Conservation (phyloP, 306 rosid species). For the Oemleria cerasiformis region DNA sequence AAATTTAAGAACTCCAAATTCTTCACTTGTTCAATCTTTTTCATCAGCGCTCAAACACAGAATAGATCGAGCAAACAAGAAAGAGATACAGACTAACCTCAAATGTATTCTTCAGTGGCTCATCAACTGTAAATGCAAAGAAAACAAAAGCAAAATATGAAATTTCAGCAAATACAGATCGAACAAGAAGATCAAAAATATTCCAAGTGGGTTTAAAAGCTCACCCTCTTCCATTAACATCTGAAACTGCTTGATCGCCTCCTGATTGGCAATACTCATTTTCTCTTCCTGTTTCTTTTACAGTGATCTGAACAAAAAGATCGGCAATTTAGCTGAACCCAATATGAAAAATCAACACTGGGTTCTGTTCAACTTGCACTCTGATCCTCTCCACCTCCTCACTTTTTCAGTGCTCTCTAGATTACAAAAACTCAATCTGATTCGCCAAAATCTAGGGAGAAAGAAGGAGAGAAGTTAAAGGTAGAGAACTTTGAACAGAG, state of each 20-base stretch:
- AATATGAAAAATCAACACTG: constrained; percentile 11
- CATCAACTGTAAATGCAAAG: constrained; percentile 57
- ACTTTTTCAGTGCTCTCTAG: constrained; percentile 20
- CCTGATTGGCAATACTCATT: constrained; percentile 67
- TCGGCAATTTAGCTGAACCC: constrained; percentile 19
- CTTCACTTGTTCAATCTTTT: not conserved
- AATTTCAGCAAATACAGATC: constrained; percentile 29
- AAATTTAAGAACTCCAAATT: constrained; percentile 9
- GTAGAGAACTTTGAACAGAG: not conserved
- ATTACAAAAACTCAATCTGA: constrained; percentile 3
- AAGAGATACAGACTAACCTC: constrained; percentile 44
- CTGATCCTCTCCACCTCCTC: constrained; percentile 6
- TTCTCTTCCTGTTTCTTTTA: constrained; percentile 18
- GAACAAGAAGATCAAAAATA: constrained; percentile 24
- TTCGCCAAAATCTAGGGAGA: constrained; percentile 15
- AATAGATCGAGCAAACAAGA: constrained; percentile 27
- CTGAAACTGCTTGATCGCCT: constrained; percentile 71
- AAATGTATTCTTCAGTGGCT: constrained; percentile 59
- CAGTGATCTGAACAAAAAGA: constrained; percentile 12
- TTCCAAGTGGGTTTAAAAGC: constrained; percentile 19
- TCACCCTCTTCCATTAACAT: constrained; percentile 65
- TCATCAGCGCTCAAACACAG: constrained; percentile 15
- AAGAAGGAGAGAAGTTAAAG: constrained; percentile 15
- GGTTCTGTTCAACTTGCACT: constrained; percentile 24
- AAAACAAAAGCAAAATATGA: not conserved